Evolutionary conservation across 257 asterid genomes (phyloP).

Genomic region (Scutellaria minor): DNA sequence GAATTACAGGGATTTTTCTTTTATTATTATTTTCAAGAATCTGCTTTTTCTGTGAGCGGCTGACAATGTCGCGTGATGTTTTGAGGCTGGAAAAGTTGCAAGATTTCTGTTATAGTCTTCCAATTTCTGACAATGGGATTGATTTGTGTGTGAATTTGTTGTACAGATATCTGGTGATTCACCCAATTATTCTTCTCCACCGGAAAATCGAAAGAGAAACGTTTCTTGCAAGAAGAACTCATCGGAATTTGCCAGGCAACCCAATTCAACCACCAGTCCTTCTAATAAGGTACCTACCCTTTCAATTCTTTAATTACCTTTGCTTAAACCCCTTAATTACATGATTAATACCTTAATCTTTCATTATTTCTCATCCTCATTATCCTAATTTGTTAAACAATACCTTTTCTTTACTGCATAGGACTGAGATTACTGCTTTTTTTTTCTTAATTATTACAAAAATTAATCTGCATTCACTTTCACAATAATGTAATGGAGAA

Average conservation of each 20-base stretch:
- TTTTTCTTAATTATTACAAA: background rate
- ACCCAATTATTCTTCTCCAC: conserved; percentile 34
- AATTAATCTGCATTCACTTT: background rate
- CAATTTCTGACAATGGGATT: conserved; percentile 22
- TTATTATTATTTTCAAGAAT: conserved; percentile 9
- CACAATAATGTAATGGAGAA: background rate
- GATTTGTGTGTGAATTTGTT: background rate
- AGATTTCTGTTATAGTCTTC: conserved; percentile 5
- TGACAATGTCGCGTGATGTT: conserved; percentile 19
- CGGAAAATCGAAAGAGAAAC: conserved; percentile 46
- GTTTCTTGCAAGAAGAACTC: conserved; percentile 42
- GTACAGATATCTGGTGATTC: conserved; percentile 53
- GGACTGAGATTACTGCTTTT: background rate
- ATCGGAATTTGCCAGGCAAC: conserved; percentile 39
- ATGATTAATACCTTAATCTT: background rate
- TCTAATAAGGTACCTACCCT: conserved; percentile 53
- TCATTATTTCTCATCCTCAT: background rate
- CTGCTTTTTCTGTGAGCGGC: conserved; percentile 25
- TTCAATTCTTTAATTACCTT: background rate
- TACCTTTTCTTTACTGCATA: background rate
- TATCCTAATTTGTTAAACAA: background rate
- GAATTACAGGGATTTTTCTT: background rate
- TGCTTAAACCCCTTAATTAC: background rate
- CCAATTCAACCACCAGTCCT: conserved; percentile 46
- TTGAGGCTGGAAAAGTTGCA: background rate